A percentile compares a stretch with the other conserved stretches of the same genome.
Conservation (phyloP, 2,329 filamentous ascomycete species). For the Parafenestella ontariensis region DNA sequence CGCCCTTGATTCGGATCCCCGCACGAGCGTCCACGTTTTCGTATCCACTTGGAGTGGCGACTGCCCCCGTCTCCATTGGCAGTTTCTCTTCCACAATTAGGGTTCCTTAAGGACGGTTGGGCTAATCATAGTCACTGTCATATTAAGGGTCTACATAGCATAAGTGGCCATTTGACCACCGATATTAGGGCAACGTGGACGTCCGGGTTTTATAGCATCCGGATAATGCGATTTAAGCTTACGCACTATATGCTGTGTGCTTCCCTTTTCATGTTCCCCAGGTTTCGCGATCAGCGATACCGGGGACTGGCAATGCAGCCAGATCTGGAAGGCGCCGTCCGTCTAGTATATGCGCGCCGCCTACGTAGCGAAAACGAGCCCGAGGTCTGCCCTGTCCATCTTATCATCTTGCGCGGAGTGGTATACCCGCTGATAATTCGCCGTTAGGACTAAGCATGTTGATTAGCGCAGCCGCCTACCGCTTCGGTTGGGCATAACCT, state of each 20-base stretch:
- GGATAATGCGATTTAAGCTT: slow-evolving; percentile 5
- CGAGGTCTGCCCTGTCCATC: slow-evolving; percentile 11
- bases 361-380: slow-evolving; percentile 7
- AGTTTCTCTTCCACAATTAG: slow-evolving; percentile 2
- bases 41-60: not conserved
- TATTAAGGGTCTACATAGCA: slow-evolving; percentile 15
- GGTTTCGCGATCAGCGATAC: slow-evolving; percentile 16
- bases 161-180: not conserved
- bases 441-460: slow-evolving; percentile 16
- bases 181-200: slow-evolving; percentile 4
- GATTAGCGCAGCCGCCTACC: slow-evolving; percentile 11
- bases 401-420: slow-evolving; percentile 12
- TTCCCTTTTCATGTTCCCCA: slow-evolving; percentile 13
- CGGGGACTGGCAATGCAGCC: slow-evolving; percentile 9
- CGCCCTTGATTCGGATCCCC: slow-evolving; percentile 5
- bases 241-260: slow-evolving; percentile 3
- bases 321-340: slow-evolving; percentile 14
- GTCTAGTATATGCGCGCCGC: slow-evolving; percentile 17
- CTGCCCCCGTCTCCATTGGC: not conserved
- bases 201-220: slow-evolving; percentile 2
- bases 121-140: slow-evolving; percentile 4
- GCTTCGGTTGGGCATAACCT: slow-evolving; percentile 17
- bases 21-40: not conserved
- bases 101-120: not conserved
- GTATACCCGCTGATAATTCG: slow-evolving; percentile 10